Base-by-base conservation (phyloP, 352 stramenopile species). In the Pythium grandisporangium region DNA sequence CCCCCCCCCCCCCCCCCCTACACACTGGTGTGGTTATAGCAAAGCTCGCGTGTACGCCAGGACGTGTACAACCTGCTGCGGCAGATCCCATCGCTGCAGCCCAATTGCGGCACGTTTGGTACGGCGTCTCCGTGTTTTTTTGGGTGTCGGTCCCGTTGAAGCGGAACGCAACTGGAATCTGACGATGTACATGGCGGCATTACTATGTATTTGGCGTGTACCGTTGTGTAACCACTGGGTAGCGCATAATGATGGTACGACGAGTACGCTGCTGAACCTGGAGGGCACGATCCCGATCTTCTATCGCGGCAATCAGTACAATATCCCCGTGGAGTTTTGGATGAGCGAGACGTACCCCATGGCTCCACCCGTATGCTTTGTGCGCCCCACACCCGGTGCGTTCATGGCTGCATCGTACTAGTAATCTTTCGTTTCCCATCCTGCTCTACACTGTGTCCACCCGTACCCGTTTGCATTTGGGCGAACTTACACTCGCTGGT, bases 211-310 rank as follows among this genome's bases (percentile, higher is more conserved):
- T 32, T 14, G 27, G 27, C 27, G 20, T 1, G 25, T 34, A 24
- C 7, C 6, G 13, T 10, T 22, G 3, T 34, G 3, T 42, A 12
- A 34, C 17, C n/a, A 40, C 6, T 20, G 11, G 24, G 32, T 39
- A 91, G 78, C 81, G 20, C 76, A 93, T 32, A 93, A 93, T 42
- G 80, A 93, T 57, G 81, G 81, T 30, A 84, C 73, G 3, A 92
- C 78, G 5, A 92, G 81, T 43, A 93, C 74, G 39, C 49, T 91
- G 47, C 58, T 93, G 24, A 81, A 89, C 45, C 60, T 93, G 6
- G 73, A 84, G 32, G 84, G 84, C 33, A 95, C 84, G n/a, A 93
- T 95, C 56, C 80, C 82, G 10, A 95, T 95, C 48, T 93, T 92
- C 57, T 95, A 94, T 46, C 56, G 78, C 6, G 58, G 71, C 36